Percentiles rank a stretch among this genome's conserved stretches.
These are phyloP conservation scores for Blastocystis sp. DNA, from an alignment of 352 stramenopile species.

Conservation along the genomic window DNA sequence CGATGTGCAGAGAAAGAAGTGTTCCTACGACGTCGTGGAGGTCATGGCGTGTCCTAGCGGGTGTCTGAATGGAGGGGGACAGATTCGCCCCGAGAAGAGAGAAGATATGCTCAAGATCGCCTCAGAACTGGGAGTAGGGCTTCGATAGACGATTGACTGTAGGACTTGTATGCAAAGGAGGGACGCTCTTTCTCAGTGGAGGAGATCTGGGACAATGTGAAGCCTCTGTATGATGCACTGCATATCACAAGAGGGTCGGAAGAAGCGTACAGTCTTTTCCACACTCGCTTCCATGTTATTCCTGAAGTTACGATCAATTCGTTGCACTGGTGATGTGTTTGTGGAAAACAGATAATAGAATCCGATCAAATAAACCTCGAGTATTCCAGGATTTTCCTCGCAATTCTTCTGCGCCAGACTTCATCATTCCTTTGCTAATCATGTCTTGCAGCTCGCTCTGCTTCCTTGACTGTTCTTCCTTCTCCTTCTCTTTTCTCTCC, in stretches of 20 bases:
- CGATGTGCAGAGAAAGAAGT: constrained; percentile 18
- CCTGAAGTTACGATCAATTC: constrained; percentile 47
- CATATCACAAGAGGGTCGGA: not conserved
- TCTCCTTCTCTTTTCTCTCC: not conserved
- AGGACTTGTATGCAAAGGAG: not conserved
- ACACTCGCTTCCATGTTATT: constrained; percentile 44
- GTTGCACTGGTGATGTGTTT: not conserved
- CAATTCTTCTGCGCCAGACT: constrained; percentile 15
- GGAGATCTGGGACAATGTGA: not conserved
- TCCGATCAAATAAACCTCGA: constrained; percentile 31
- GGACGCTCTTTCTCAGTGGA: not conserved
- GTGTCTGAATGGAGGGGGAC: constrained; percentile 41
- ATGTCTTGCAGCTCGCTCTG: not conserved
- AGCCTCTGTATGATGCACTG: not conserved
- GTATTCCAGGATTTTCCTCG: constrained; percentile 31
- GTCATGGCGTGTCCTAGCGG: constrained; percentile 58
- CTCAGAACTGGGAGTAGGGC: not conserved
- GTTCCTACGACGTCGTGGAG: constrained; percentile 34
- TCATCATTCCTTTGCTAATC: constrained; percentile 37
- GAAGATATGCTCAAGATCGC: constrained; percentile 51
- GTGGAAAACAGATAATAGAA: not conserved
- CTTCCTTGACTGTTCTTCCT: constrained; percentile 6
- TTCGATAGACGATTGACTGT: not conserved
- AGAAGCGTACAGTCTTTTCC: not conserved
- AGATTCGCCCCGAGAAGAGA: constrained; percentile 42